These are phyloP conservation scores for Ustilago shanxiensis DNA, from an alignment of 1,284 basidiomycete species.

Conservation along the genomic window DNA sequence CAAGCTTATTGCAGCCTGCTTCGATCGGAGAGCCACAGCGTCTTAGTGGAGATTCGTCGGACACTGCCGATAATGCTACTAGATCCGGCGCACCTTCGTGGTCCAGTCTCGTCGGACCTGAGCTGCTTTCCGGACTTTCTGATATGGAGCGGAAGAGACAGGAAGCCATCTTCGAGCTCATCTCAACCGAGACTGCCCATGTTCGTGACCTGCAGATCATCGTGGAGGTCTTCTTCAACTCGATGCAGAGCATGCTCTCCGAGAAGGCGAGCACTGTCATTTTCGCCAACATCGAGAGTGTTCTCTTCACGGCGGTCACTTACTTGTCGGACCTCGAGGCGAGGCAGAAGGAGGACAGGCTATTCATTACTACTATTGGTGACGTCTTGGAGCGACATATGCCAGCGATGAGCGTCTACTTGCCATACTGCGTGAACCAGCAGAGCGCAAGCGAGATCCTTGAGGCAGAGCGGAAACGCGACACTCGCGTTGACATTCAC, in stretches of 20 bases:
- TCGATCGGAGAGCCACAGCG: conserved; percentile 22
- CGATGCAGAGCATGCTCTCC: conserved; percentile 79
- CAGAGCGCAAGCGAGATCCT: conserved; percentile 82
- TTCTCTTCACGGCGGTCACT: conserved; percentile 32
- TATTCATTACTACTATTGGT: conserved; percentile 88
- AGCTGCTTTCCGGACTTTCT: conserved; percentile 82
- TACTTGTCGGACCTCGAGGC: conserved; percentile 80
- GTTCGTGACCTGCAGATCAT: conserved; percentile 88
- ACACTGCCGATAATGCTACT: neutral
- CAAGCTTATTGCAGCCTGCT: conserved; percentile 18
- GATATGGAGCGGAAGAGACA: conserved; percentile 96
- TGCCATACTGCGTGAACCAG: conserved; percentile 95
- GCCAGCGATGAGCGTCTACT: conserved; percentile 81
- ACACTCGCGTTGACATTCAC: conserved; percentile 77
- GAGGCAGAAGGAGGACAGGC: conserved; percentile 86
- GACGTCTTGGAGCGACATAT: conserved; percentile 84
- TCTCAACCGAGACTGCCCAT: conserved; percentile 97
- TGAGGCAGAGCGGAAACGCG: conserved; percentile 79
- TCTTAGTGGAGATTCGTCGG: conserved; percentile 15
- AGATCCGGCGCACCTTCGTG: conserved; percentile 76
- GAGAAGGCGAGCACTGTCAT: conserved; percentile 83
- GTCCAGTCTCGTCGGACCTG: conserved; percentile 87
- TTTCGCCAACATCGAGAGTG: conserved; percentile 91
- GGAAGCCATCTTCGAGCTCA: conserved; percentile 98
- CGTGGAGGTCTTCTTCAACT: conserved; percentile 80